Base-by-base conservation (phyloP, 352 stramenopile species). In the Peronospora farinosa region DNA sequence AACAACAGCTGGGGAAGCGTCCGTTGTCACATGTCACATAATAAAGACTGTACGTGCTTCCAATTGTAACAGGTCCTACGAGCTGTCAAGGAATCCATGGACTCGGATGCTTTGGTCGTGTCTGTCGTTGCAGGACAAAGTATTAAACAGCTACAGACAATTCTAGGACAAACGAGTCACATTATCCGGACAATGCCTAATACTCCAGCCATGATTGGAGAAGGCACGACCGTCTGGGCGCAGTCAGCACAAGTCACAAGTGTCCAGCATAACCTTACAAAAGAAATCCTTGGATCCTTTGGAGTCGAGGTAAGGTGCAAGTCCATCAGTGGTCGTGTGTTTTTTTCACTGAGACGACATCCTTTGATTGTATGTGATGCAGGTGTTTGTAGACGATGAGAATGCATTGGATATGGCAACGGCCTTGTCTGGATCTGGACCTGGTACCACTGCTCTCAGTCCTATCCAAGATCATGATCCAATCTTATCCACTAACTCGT, bases 121-220 rank as follows among this genome's bases (percentile, higher is more conserved):
- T 95, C 84, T 0, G 90, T 96, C 17, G 72, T 94, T 37, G 84
- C 85, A 5, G 87, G 86, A 10, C 68, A 79, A 13, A 89, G 78
- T 10, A 89, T 95, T 40, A 69, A 84, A n/a, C 57, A 67, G 12
- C 72, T 93, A 50, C 75, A 92, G 32, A 47, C 54, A 0, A 63
- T 74, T 11, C 62, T 84, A 6, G 76, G 84, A 1, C 57, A 82
- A 12, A 51, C 80, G 25, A 88, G 82, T 11, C 78, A 67, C 27
- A 65, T 98, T 56, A 95, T 96, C 38, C 85, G 93, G 21, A 90
- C 67, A 38, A 98, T 98, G 95, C 95, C 95, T 1, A 98, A 98
- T 64, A 98, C 95, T 6, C 95, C 95, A 3, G 91, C 91, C 17
- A 95, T 88, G 72, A 96, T 98, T 31, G 86, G 88, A 57, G 70